These are phyloP conservation scores for Malus hybrid DNA, from an alignment of 331 rosid genomes.

Conservation along the genomic window DNA sequence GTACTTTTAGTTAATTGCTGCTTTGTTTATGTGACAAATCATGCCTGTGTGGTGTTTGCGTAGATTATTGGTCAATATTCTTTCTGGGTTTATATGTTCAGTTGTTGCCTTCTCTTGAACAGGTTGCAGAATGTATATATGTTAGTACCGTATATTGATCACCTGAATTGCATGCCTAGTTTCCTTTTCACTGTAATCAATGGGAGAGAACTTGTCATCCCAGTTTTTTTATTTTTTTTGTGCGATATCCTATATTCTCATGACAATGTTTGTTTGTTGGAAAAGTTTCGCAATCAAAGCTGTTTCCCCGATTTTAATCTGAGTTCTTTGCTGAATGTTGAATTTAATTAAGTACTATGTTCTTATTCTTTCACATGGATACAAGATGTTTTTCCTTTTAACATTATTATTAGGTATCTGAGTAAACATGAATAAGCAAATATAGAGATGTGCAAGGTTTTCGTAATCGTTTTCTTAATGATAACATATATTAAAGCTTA, in stretches of 20 bases:
- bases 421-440: background rate
- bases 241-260: background rate
- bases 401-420: background rate
- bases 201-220: background rate
- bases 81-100: background rate
- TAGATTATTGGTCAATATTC: background rate
- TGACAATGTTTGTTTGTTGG: background rate
- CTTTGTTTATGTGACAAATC: background rate
- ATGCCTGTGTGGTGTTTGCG: background rate
- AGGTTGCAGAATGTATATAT: background rate
- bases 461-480: background rate
- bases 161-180: constrained; percentile 1
- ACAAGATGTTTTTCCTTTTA: background rate
- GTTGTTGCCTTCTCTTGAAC: background rate
- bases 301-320: background rate
- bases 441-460: background rate
- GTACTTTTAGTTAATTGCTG: background rate
- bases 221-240: background rate
- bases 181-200: background rate
- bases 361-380: background rate
- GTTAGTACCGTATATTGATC: background rate
- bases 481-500: background rate
- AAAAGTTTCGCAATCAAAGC: background rate
- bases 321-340: background rate
- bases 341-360: background rate